A percentile compares a stretch with the other conserved stretches of the same genome.
phyloP scores from a whole-genome alignment of 768 basidiomycete genomes.

The Epithele typhae region DNA sequence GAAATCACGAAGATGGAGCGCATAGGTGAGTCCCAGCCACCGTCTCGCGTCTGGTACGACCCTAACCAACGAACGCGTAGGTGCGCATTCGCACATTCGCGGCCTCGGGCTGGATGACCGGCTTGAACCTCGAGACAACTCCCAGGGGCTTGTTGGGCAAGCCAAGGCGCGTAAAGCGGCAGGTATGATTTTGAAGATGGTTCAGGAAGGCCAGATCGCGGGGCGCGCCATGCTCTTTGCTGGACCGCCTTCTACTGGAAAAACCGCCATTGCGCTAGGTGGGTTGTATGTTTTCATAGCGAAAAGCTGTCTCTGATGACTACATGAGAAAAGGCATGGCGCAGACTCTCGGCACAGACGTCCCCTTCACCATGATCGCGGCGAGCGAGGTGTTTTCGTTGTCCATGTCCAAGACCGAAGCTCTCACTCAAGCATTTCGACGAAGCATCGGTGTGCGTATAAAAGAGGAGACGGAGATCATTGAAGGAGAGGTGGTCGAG shows the following conservation, averaged over 20 bases:
- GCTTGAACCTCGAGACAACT: conserved; percentile 82
- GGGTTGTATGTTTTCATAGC: background rate
- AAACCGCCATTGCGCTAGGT: conserved; percentile 98
- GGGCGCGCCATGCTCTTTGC: conserved; percentile 97
- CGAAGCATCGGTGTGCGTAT: conserved; percentile 96
- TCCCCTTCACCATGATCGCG: conserved; percentile 97
- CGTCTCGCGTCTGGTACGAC: background rate
- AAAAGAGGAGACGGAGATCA: conserved; percentile 95
- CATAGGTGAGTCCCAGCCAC: conserved; percentile 49
- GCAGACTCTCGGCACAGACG: conserved; percentile 88
- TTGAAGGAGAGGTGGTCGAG: conserved; percentile 98
- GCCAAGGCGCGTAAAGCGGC: conserved; percentile 95
- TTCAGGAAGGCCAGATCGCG: conserved; percentile 92
- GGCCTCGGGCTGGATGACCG: conserved; percentile 91
- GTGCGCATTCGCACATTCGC: conserved; percentile 91
- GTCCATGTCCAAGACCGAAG: conserved; percentile 98
- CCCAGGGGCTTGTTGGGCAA: conserved; percentile 98
- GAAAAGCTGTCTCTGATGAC: background rate
- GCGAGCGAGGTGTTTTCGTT: conserved; percentile 98
- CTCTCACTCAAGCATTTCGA: conserved; percentile 93
- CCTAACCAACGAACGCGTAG: conserved; percentile 35
- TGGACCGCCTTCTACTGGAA: conserved; percentile 95
- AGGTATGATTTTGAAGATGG: conserved; percentile 97
- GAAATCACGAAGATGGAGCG: conserved; percentile 94
- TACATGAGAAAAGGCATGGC: conserved; percentile 95